Percentiles rank a stretch among this genome's conserved stretches.
Conservation (phyloP, 2,329 filamentous ascomycete genomes). For the Penicillium sp. region DNA sequence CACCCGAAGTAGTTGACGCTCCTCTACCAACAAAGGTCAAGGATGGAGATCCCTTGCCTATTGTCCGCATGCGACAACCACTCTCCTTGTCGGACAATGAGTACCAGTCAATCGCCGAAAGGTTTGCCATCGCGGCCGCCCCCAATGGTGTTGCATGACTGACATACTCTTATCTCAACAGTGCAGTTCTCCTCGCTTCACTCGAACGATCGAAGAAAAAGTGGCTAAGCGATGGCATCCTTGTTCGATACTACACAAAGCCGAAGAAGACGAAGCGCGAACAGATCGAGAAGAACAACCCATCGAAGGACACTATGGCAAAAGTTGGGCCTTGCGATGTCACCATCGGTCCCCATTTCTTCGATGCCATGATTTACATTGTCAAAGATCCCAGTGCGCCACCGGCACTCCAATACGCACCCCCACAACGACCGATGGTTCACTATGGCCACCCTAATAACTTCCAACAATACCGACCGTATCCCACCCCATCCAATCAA, state of each 20-base stretch:
- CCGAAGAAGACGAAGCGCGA: constrained; percentile 57
- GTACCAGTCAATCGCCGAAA: constrained; percentile 61
- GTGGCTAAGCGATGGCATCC: constrained; percentile 56
- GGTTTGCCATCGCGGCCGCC: constrained; percentile 36
- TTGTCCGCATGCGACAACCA: constrained; percentile 52
- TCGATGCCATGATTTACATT: constrained; percentile 58
- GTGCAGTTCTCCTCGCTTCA: constrained; percentile 58
- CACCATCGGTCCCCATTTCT: constrained; percentile 63
- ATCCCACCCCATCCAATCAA: constrained; percentile 32
- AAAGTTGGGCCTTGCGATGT: constrained; percentile 59
- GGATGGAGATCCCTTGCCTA: constrained; percentile 56
- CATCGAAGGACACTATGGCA: constrained; percentile 53
- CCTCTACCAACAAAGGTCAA: constrained; percentile 54
- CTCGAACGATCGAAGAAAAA: constrained; percentile 60
- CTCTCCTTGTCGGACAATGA: constrained; percentile 50
- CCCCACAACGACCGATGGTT: constrained; percentile 43
- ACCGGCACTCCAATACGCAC: constrained; percentile 40
- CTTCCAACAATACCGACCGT: constrained; percentile 46
- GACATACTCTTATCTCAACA: constrained; percentile 27
- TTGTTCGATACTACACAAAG: constrained; percentile 60
- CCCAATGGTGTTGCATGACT: constrained; percentile 13
- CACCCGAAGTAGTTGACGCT: constrained; percentile 36
- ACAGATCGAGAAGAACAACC: constrained; percentile 48
- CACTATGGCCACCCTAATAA: constrained; percentile 44
- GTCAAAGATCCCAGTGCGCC: constrained; percentile 52